These are phyloP conservation scores for Endotrypanum monterogeii DNA, from an alignment of 208 protist species.

Conservation along the genomic window DNA sequence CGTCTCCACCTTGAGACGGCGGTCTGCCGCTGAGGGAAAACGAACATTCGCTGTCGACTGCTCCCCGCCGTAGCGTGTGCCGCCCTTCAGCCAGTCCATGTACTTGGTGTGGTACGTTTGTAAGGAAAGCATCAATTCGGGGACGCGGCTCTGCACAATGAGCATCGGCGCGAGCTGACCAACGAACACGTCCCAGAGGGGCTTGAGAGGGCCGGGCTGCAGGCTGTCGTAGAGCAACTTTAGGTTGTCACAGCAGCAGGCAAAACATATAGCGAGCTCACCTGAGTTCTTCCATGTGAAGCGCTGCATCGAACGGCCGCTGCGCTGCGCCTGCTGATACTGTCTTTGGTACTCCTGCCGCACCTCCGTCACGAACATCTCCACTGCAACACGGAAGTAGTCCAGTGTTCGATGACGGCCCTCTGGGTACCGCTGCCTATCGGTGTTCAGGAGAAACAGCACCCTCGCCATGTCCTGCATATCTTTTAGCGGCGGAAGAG, in stretches of 20 bases:
- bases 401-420: constrained; percentile 72
- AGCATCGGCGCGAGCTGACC: constrained; percentile 62
- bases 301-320: constrained; percentile 34
- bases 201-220: constrained; percentile 52
- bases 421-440: constrained; percentile 65
- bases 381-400: constrained; percentile 74
- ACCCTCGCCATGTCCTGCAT: constrained; percentile 27
- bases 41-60: constrained; percentile 72
- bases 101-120: constrained; percentile 87
- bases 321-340: constrained; percentile 36
- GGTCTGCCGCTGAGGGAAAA: constrained; percentile 79
- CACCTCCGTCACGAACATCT: constrained; percentile 80
- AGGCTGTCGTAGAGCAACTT: constrained; percentile 78
- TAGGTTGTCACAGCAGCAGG: constrained; percentile 85
- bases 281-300: constrained; percentile 88
- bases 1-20: constrained; percentile 74
- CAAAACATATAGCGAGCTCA: constrained; percentile 83
- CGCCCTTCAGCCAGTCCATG: constrained; percentile 87
- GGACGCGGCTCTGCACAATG: constrained; percentile 69
- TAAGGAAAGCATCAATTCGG: constrained; percentile 43
- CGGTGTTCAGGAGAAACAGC: constrained; percentile 43
- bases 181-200: constrained; percentile 65
- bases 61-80: constrained; percentile 78
- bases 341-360: constrained; percentile 69
- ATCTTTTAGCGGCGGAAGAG: constrained; percentile 38